Evolutionary conservation across 306 rosid genomes (phyloP), one percentile per base, ranked within the genome.

Genomic region (Rosa lucieae): DNA sequence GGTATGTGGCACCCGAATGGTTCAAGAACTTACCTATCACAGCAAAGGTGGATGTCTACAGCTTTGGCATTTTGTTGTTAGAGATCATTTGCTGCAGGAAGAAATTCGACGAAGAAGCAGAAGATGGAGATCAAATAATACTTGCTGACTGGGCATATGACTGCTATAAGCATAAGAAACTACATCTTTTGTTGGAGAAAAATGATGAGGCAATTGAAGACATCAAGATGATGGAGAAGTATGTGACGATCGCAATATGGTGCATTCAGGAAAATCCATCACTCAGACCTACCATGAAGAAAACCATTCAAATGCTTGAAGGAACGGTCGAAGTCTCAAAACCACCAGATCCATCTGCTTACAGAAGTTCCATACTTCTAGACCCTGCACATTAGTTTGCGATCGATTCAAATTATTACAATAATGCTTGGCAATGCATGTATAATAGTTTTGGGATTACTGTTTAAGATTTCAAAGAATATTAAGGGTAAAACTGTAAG

Each of bases 211-310:
- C 80, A 12, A 44, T 39, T 39, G 1, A 42, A 0, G 89, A 86
- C 67, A 35, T 81, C 43, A 76, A 65, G 43, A 69, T 10, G 62
- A 39, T 84, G 20, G 78, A 82, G 74, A 87, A 72, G 48, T 63
- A 37, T 17, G 73, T 84, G 20, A 84, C 63, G 86, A 46, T 79
- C 13, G 90, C 86, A n/a, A 2, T 87, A 1, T 87, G 88, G 90
- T 84, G 90, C 74, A 79, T 87, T 13, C 85, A 84, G 46, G 85
- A 79, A 67, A 81, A 87, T 55, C 90, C 90, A 5, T 76, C 80
- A 0, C 35, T 81, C 3, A 84, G 90, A 59, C 87, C 86, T 1
- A 61, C 81, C 42, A 84, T 87, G 86, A 84, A 81, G 70, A 72
- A 81, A 62, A 82, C 81, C 13, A 7, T 75, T 3, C 85, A 67